These are phyloP conservation scores for Mycena galopus DNA, from an alignment of 768 basidiomycete species.

Conservation along the genomic window DNA sequence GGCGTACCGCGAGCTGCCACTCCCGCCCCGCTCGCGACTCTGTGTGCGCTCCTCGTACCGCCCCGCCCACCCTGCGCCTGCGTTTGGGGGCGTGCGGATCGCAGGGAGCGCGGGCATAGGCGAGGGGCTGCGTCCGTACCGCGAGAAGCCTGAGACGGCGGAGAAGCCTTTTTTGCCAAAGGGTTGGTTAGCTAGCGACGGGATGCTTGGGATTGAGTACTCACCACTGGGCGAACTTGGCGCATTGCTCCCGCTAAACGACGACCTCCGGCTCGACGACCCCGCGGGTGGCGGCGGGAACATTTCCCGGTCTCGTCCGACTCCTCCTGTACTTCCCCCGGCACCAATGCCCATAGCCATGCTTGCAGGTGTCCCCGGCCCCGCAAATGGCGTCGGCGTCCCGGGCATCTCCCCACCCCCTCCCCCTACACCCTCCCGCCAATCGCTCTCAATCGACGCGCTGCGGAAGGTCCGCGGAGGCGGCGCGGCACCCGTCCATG, in stretches of 20 bases:
- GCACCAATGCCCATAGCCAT: background rate
- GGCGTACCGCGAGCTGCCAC: background rate
- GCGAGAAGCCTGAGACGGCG: conserved; percentile 57
- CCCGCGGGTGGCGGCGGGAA: conserved; percentile 74
- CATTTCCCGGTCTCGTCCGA: conserved; percentile 46
- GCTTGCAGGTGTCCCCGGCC: conserved; percentile 26
- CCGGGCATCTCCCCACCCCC: background rate
- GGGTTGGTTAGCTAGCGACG: no score
- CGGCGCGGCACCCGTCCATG: background rate
- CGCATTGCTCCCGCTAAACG: conserved; percentile 87
- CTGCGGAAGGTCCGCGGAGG: conserved; percentile 3
- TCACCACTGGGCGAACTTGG: conserved; percentile 70
- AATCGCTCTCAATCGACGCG: conserved; percentile 10
- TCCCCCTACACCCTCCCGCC: background rate
- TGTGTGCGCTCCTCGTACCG: conserved; percentile 27
- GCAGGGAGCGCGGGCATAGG: conserved; percentile 95
- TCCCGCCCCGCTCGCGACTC: conserved; percentile 7
- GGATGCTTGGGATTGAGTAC: no score
- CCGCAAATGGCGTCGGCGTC: conserved; percentile 11
- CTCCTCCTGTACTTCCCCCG: background rate
- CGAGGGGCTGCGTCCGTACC: conserved; percentile 85
- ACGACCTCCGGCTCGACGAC: conserved; percentile 70
- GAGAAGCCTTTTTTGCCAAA: no score
- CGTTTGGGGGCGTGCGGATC: conserved; percentile 78
- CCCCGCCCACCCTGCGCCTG: conserved; percentile 26